phyloP scores from a whole-genome alignment of 163 green algal genomes.

The Chloromonas sp. region DNA sequence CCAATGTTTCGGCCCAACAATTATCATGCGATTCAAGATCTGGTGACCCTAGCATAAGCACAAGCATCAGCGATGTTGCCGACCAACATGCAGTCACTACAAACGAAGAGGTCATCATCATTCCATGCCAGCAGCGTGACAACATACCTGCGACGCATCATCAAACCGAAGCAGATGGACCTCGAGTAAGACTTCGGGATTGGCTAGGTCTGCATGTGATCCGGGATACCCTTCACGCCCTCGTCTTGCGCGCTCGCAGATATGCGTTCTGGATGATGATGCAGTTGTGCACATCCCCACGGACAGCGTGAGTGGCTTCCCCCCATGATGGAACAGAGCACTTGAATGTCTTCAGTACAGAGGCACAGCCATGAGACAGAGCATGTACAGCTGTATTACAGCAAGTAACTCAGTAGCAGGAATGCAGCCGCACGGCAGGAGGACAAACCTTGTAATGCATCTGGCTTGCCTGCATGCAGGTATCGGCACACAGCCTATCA shows the following conservation, averaged over 20 bases:
- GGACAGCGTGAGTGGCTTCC: conserved; percentile 70
- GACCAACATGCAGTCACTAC: too few species aligned
- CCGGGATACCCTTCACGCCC: not conserved
- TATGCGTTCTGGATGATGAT: conserved; percentile 95
- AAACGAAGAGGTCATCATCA: not conserved
- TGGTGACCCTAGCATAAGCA: too few species aligned
- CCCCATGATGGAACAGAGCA: too few species aligned
- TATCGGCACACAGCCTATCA: conserved; percentile 91
- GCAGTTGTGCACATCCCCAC: conserved; percentile 86
- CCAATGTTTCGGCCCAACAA: too few species aligned
- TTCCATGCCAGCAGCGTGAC: not conserved
- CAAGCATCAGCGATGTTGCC: too few species aligned
- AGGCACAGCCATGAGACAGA: too few species aligned
- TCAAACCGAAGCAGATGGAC: conserved; percentile 17
- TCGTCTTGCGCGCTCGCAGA: conserved; percentile 36
- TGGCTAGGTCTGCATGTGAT: not conserved
- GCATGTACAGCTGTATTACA: too few species aligned
- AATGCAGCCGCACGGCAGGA: too few species aligned
- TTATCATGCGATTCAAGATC: too few species aligned
- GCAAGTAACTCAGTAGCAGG: too few species aligned
- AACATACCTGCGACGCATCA: conserved; percentile 15
- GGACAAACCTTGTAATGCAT: too few species aligned
- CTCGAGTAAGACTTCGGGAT: conserved; percentile 10
- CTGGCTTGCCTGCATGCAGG: conserved; percentile 30
- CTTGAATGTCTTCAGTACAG: too few species aligned